Evolutionary conservation across 129 eudicot species (phyloP).

Genomic region (Apium graveolens): DNA sequence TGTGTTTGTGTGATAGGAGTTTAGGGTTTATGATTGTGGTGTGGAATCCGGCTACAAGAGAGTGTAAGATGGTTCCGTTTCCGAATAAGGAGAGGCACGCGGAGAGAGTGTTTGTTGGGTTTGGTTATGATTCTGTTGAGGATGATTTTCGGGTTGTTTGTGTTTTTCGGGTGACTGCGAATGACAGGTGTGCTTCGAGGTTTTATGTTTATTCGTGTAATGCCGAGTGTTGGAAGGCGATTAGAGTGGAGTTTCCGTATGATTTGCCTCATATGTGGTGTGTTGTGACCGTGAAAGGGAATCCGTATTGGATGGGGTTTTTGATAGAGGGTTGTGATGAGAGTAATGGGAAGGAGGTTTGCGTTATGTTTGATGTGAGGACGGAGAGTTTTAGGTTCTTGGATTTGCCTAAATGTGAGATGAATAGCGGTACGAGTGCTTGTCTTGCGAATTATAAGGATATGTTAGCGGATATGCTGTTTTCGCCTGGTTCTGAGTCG

Average conservation of each 20-base stretch:
- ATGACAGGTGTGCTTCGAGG: background rate
- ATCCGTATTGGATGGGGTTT: constrained; percentile 12
- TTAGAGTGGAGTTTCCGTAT: background rate
- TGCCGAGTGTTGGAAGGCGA: background rate
- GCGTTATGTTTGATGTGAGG: background rate
- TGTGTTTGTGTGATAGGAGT: background rate
- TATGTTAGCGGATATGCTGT: background rate
- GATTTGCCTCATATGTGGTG: constrained; percentile 5
- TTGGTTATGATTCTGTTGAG: background rate
- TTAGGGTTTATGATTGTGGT: constrained; percentile 12
- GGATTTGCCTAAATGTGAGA: background rate
- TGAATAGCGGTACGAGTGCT: background rate
- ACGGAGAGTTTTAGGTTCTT: background rate
- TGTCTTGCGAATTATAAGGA: constrained; percentile 1
- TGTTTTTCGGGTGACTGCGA: no score
- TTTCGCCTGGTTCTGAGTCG: background rate
- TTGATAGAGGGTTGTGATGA: background rate
- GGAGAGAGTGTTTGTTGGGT: background rate
- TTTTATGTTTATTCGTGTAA: constrained; percentile 9
- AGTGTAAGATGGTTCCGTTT: constrained; percentile 7
- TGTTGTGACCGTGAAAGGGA: constrained; percentile 6
- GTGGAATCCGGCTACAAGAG: constrained; percentile 10
- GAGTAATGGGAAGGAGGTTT: constrained; percentile 1
- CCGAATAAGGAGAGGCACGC: background rate
- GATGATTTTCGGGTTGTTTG: constrained; percentile 1